Base-by-base conservation (phyloP, 108 stramenopile genomes). In the Cyclotella kingstonii region DNA sequence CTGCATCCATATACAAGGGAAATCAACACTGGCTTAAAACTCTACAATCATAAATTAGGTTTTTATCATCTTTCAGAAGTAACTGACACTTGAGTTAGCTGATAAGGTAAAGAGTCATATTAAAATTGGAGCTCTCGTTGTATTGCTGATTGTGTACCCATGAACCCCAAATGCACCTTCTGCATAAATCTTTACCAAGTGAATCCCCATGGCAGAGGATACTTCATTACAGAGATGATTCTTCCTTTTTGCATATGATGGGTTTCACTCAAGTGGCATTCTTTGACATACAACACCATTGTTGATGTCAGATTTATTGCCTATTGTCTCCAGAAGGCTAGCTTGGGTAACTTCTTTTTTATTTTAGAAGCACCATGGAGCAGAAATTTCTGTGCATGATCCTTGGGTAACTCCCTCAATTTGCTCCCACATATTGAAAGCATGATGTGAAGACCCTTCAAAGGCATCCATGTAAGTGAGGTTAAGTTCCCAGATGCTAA, bases 401-500 rank as follows among this genome's bases (percentile, higher is more conserved):
- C 10, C 23, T 46, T 46, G 45, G 45, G 14, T 18, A 18, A 46
- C 45, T 19, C 45, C 9, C 2, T 22, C 45, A 3, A 22, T 36
- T 36, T 55, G 27, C 44, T 60, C 44, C 3, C 15, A 44, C 29
- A 45, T 60, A 18, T 21, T 60, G 3, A 60, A 60, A 25, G 27
- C 27, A 27, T n/a, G 19, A 8, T 2, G 43, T 60, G 27, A 26
- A 19, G 23, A 2, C 28, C 17, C 46, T 60, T 28, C 43, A 28
- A 9, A 9, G 8, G 44, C 59, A 60, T 60, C 43, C 42, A n/a
- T 18, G 11, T 31, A 33, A n/a, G 14, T 6, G 10, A 31, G n/a
- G 43, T 60, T 1, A 45, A 29, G 14, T 60, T 60, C 42, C 59
- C 59, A 3, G 23, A 59, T 59, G 58, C 42, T 15, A n/a, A 43